phyloP scores from a whole-genome alignment of 2,329 filamentous ascomycete genomes.

The Botryosphaeria agaves region DNA sequence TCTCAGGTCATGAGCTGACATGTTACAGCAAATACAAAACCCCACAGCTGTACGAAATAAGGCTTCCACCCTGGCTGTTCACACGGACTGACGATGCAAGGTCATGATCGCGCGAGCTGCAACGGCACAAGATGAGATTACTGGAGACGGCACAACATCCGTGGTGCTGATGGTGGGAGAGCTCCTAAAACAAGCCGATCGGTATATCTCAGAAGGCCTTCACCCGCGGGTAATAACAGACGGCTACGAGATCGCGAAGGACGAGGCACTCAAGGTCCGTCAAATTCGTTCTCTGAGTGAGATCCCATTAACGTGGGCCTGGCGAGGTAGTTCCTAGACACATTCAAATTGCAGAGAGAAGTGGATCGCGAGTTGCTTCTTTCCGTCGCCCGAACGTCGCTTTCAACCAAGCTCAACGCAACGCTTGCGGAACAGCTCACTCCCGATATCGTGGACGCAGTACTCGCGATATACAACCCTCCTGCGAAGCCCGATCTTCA shows the following conservation, averaged over 20 bases:
- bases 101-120: slow-evolving; percentile 65
- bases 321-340: slow-evolving; percentile 76
- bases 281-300: no score
- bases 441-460: slow-evolving; percentile 88
- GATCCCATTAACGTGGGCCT: no score
- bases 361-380: slow-evolving; percentile 89
- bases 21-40: slow-evolving; percentile 72
- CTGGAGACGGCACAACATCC: slow-evolving; percentile 92
- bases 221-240: slow-evolving; percentile 95
- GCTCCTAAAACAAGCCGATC: slow-evolving; percentile 90
- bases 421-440: slow-evolving; percentile 82
- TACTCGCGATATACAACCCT: slow-evolving; percentile 80
- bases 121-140: slow-evolving; percentile 96
- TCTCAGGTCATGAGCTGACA: slow-evolving; percentile 13
- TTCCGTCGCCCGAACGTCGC: slow-evolving; percentile 81
- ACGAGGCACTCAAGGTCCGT: slow-evolving; percentile 66
- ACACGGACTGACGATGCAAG: slow-evolving; percentile 12
- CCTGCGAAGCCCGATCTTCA: slow-evolving; percentile 89
- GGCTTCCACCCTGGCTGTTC: slow-evolving; percentile 1
- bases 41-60: slow-evolving; percentile 59
- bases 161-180: slow-evolving; percentile 92
- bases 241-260: slow-evolving; percentile 93
- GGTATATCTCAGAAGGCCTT: slow-evolving; percentile 91
- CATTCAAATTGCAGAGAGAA: slow-evolving; percentile 76
- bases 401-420: slow-evolving; percentile 86